These are phyloP conservation scores for Mycena citricolor DNA, from an alignment of 1,284 basidiomycete species.

Conservation along the genomic window DNA sequence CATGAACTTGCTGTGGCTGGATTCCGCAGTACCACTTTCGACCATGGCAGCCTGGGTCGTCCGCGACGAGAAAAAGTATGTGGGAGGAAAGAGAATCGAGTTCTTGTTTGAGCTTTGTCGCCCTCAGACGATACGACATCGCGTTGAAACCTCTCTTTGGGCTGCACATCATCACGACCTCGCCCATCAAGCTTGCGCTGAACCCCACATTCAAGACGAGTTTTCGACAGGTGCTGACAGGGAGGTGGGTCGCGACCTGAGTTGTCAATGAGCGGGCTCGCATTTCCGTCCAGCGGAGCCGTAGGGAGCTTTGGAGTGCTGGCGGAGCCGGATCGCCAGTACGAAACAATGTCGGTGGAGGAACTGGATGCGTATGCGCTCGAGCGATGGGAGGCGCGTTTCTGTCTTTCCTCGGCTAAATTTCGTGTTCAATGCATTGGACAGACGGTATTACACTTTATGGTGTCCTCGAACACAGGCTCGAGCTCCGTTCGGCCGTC, in stretches of 20 bases:
- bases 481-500: slow-evolving; percentile 71
- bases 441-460: slow-evolving; percentile 97
- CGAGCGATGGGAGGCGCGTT: slow-evolving; percentile 92
- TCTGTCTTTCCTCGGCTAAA: slow-evolving; percentile 2
- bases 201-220: slow-evolving; percentile 80
- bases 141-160: slow-evolving; percentile 66
- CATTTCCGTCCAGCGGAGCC: slow-evolving; percentile 62
- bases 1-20: slow-evolving; percentile 91
- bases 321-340: slow-evolving; percentile 62
- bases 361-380: slow-evolving; percentile 84
- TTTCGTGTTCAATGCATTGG: slow-evolving; percentile 1
- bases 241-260: slow-evolving; percentile 70
- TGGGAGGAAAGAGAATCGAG: slow-evolving; percentile 24
- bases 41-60: slow-evolving; percentile 87
- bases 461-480: slow-evolving; percentile 91
- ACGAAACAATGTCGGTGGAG: slow-evolving; percentile 54
- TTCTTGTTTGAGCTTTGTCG: slow-evolving; percentile 26
- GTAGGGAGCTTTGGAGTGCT: slow-evolving; percentile 91
- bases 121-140: slow-evolving; percentile 70
- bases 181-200: slow-evolving; percentile 61
- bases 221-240: slow-evolving; percentile 87
- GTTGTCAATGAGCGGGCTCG: slow-evolving; percentile 21
- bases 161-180: slow-evolving; percentile 74
- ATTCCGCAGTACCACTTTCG: slow-evolving; percentile 65
- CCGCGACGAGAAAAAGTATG: slow-evolving; percentile 69